Conservation (phyloP, 768 basidiomycete species). For the Trametes meyenii region DNA sequence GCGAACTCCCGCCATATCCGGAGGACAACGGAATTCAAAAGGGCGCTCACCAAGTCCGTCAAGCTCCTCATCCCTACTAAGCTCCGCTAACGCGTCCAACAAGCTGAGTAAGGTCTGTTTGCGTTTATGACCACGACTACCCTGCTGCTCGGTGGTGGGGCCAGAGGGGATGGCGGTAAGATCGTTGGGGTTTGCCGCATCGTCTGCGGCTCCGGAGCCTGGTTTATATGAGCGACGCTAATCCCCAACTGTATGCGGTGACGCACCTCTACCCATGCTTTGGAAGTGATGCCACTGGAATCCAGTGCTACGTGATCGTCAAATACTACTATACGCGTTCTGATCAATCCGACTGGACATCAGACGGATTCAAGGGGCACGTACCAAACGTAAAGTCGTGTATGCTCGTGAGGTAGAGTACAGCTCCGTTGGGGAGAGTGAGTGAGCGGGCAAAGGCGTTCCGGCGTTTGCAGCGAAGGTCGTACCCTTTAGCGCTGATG, state of each 20-base stretch:
- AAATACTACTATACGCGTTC: background rate
- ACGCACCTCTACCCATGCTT: conserved; percentile 29
- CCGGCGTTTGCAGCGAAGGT: conserved; percentile 13
- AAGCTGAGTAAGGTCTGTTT: conserved; percentile 51
- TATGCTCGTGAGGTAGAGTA: conserved; percentile 14
- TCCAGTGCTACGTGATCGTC: conserved; percentile 9
- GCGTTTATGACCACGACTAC: conserved; percentile 31
- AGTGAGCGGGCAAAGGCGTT: conserved; percentile 8
- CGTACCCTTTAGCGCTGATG: conserved; percentile 17
- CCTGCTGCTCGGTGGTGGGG: conserved; percentile 15
- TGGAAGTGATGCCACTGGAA: conserved; percentile 12
- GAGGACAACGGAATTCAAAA: background rate
- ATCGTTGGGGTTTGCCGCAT: conserved; percentile 23
- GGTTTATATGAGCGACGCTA: background rate
- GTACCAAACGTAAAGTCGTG: conserved; percentile 17
- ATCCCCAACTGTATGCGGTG: background rate
- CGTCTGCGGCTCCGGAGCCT: conserved; percentile 4
- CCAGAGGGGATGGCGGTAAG: conserved; percentile 19
- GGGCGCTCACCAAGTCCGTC: conserved; percentile 37
- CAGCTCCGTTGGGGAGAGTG: conserved; percentile 2
- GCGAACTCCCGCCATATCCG: background rate
- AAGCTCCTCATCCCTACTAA: conserved; percentile 43
- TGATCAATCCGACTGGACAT: conserved; percentile 1
- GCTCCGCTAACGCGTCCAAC: conserved; percentile 49
- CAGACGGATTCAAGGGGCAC: background rate